Conservation (phyloP, 306 rosid genomes). For the Prunus kanzakura region DNA sequence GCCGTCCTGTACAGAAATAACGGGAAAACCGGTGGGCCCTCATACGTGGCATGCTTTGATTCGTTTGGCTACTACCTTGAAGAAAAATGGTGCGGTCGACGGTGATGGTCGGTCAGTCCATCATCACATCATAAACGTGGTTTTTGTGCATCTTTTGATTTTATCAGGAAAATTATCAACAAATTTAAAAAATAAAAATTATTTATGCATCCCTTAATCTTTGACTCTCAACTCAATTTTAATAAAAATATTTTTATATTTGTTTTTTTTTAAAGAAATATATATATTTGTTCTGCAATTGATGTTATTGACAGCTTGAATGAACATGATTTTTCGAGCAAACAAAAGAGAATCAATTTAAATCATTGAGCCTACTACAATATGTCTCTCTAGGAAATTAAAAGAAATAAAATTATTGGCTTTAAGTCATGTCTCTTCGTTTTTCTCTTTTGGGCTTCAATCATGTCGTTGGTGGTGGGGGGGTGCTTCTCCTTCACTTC, state of each 20-base stretch:
- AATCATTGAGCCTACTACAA: not conserved
- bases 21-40: not conserved
- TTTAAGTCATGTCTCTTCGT: not conserved
- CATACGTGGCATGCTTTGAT: not conserved
- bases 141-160: not conserved
- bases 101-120: not conserved
- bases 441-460: not conserved
- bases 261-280: too few species aligned
- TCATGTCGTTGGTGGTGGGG: not conserved
- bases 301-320: too few species aligned
- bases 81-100: not conserved
- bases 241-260: too few species aligned
- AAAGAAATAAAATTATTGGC: too few species aligned
- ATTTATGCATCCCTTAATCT: too few species aligned
- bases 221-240: too few species aligned
- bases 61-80: not conserved
- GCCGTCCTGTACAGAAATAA: not conserved
- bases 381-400: too few species aligned
- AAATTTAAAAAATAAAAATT: too few species aligned
- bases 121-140: conserved; percentile 12
- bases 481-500: too few species aligned
- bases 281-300: too few species aligned
- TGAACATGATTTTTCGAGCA: too few species aligned
- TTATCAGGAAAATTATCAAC: not conserved
- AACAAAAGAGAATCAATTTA: not conserved